Evolutionary conservation across 2,329 filamentous ascomycete species (phyloP), one percentile per base, ranked within the genome.

Genomic region (Sporothrix brasiliensis): DNA sequence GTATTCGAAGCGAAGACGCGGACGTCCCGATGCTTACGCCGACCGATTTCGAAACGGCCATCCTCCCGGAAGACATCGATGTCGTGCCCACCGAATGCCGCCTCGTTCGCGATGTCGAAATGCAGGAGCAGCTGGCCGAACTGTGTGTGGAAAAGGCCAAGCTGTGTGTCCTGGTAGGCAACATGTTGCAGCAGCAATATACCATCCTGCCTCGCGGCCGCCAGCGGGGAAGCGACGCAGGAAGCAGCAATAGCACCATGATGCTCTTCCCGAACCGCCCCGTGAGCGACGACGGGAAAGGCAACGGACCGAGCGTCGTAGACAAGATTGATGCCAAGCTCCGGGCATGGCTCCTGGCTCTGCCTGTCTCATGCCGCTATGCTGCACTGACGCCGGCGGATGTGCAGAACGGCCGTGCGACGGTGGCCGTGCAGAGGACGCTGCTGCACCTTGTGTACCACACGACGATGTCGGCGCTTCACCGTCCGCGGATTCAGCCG

Each of bases 81-180:
- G 86, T 90, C 73, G 87, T 96, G 71, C 86, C 91, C 0, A 80
- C 86, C 19, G 88, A 91, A 71, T 96, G 92, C 79, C 86, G 87
- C 19, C 77, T 94, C 54, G 83, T 93, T 52, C 87, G 90, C 72
- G 91, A 95, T 76, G 81, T 88, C 11, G 84, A 84, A 21, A 89
- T 92, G 82, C 93, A 97, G 80, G 85, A 87, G 72, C 87, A 95
- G 76, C 82, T 97, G 67, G 94, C 94, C 6, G 84, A 89, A 73
- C 91, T 97, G 89, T 97, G 94, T 79, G 92, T 97, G 73, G 89
- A 94, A 74, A 97, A 97, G 79, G 92, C 93, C 3, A 93, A 94
- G 79, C 87, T 97, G 9, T 97, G 93, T 79, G 85, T 96, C 21
- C 92, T 92, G 79, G 93, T 97, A 79, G 94, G 92, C 78, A 89